Percentiles rank a stretch among this genome's conserved stretches.
These are phyloP conservation scores for Tolypocladium endophyticum DNA, from an alignment of 2,329 filamentous ascomycete species.

Conservation along the genomic window DNA sequence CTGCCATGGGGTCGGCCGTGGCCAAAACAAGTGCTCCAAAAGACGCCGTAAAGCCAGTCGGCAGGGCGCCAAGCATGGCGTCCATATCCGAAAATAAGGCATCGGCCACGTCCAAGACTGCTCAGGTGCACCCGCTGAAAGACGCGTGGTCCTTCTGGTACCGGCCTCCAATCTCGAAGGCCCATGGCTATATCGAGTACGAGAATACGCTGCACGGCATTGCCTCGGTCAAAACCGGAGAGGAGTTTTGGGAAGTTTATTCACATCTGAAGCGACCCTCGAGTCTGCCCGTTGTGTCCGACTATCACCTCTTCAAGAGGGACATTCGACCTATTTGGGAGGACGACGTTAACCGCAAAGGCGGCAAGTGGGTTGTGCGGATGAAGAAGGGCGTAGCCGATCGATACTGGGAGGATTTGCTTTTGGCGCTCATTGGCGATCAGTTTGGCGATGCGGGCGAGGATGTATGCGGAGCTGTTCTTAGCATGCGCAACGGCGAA, in stretches of 20 bases:
- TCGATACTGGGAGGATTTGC: conserved; percentile 90
- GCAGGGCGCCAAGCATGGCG: conserved; percentile 26
- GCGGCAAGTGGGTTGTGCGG: conserved; percentile 94
- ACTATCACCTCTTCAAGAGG: conserved; percentile 97
- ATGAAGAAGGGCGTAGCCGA: conserved; percentile 96
- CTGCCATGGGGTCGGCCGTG: conserved; percentile 43
- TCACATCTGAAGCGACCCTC: conserved; percentile 84
- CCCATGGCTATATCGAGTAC: conserved; percentile 78
- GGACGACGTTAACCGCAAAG: conserved; percentile 90
- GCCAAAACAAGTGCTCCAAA: conserved; percentile 20
- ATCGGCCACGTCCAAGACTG: conserved; percentile 24
- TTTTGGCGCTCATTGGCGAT: conserved; percentile 84
- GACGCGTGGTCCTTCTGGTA: conserved; percentile 97
- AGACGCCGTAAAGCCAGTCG: conserved; percentile 18
- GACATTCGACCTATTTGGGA: conserved; percentile 97
- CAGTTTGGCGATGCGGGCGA: conserved; percentile 89
- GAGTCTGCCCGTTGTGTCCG: conserved; percentile 77
- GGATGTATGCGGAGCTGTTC: conserved; percentile 87
- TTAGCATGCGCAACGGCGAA: conserved; percentile 90
- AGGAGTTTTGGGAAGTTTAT: conserved; percentile 89
- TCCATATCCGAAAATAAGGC: conserved; percentile 33
- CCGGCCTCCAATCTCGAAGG: conserved; percentile 90
- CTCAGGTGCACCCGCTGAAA: conserved; percentile 51
- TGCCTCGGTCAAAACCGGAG: conserved; percentile 68
- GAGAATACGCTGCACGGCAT: conserved; percentile 91